Conservation (phyloP, 495 filamentous ascomycete species). For the Neurospora terricola region DNA sequence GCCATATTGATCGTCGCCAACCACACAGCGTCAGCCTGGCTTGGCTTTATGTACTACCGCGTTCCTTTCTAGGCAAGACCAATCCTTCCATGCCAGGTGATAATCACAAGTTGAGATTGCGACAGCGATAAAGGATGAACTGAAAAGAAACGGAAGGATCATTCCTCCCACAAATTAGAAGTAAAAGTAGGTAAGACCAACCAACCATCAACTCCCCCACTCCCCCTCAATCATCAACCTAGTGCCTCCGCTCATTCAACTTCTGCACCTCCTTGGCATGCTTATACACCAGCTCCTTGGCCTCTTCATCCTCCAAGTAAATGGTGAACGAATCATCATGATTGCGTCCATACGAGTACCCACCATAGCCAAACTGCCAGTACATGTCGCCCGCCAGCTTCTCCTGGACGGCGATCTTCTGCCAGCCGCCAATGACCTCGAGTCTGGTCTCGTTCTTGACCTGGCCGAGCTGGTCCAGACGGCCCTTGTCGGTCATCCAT, state of each 20-base stretch:
- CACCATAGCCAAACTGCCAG: conserved; percentile 55
- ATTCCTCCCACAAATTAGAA: background rate
- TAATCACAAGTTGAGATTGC: background rate
- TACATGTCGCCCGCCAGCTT: conserved; percentile 48
- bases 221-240: background rate
- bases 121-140: background rate
- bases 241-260: conserved; percentile 11
- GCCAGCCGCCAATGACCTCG: conserved; percentile 48
- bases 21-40: background rate
- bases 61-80: background rate
- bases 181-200: background rate
- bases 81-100: too few species aligned
- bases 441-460: conserved; percentile 26
- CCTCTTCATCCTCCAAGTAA: conserved; percentile 31
- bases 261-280: conserved; percentile 19
- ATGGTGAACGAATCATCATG: conserved; percentile 50
- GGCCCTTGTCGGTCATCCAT: conserved; percentile 29
- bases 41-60: background rate
- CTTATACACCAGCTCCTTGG: conserved; percentile 26
- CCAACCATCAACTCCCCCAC: background rate
- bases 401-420: conserved; percentile 40
- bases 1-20: background rate
- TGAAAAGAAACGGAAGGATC: background rate
- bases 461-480: conserved; percentile 25
- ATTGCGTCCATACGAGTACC: conserved; percentile 45